These are phyloP conservation scores for Nyssa sinensis DNA, from an alignment of 148 eudicot genomes.

Conservation along the genomic window DNA sequence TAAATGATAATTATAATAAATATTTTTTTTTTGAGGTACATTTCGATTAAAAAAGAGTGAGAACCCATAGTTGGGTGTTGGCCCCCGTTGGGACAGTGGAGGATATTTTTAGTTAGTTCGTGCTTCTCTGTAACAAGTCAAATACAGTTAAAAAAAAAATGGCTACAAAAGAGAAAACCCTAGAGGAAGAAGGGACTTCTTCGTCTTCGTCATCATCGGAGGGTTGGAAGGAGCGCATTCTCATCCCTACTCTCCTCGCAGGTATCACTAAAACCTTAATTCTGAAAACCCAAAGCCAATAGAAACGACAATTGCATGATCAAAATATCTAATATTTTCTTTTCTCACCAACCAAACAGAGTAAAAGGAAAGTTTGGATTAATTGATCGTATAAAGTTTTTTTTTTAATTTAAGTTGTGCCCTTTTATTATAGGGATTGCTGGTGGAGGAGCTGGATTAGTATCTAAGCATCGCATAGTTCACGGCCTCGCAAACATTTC, in stretches of 20 bases:
- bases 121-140: neutral
- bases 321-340: neutral
- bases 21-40: too few relatives aligned
- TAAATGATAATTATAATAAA: too few relatives aligned
- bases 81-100: too few relatives aligned
- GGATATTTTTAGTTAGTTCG: too few relatives aligned
- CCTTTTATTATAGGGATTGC: constrained; percentile 43
- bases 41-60: too few relatives aligned
- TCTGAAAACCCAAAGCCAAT: neutral
- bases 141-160: neutral
- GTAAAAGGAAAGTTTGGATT: neutral
- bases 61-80: too few relatives aligned
- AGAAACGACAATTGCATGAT: neutral
- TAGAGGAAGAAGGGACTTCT: neutral
- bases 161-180: constrained; percentile 23
- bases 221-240: constrained; percentile 55
- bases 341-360: neutral
- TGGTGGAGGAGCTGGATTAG: constrained; percentile 66
- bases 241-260: constrained; percentile 69
- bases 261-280: constrained; percentile 30
- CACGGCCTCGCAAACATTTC: constrained; percentile 65
- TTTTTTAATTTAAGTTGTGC: neutral
- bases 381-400: neutral
- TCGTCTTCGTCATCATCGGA: constrained; percentile 36
- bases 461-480: constrained; percentile 69